phyloP scores from a whole-genome alignment of 495 filamentous ascomycete species.

The Penicillium canariense region DNA sequence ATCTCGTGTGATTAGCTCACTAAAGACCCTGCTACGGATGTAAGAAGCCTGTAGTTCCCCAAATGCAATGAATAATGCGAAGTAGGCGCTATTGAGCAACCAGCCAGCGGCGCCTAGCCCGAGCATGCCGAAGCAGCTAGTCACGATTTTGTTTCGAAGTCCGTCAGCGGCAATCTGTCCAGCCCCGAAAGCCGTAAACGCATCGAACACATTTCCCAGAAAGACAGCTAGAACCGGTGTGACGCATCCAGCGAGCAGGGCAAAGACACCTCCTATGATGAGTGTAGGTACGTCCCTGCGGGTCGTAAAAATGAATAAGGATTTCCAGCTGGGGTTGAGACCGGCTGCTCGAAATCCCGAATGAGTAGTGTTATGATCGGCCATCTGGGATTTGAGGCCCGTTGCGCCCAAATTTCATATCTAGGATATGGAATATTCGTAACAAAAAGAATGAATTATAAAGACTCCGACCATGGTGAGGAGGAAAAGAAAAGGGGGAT shows the following conservation, averaged over 20 bases:
- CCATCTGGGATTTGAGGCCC: background rate
- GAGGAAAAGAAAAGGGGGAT: background rate
- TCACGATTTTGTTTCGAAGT: constrained; percentile 54
- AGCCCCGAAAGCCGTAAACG: constrained; percentile 63
- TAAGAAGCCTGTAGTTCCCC: constrained; percentile 75
- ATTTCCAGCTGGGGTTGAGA: constrained; percentile 38
- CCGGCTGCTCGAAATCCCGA: no score
- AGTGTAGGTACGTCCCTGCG: constrained; percentile 57
- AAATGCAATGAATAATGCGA: constrained; percentile 67
- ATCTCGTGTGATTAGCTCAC: constrained; percentile 64
- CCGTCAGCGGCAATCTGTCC: constrained; percentile 46
- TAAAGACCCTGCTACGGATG: constrained; percentile 63
- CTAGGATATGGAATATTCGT: background rate
- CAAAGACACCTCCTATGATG: constrained; percentile 48
- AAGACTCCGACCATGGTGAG: background rate
- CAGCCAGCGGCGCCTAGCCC: constrained; percentile 61
- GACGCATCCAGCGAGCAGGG: constrained; percentile 59
- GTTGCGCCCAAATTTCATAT: background rate
- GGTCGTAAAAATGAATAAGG: constrained; percentile 72
- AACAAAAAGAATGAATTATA: background rate
- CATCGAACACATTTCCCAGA: constrained; percentile 72
- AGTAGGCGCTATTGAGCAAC: constrained; percentile 63
- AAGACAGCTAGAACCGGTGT: constrained; percentile 66
- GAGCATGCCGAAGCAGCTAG: constrained; percentile 56
- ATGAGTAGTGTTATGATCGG: background rate